Percentiles rank a stretch among this genome's conserved stretches.
Conservation (phyloP, 805 yeast genomes). For the Schizosaccharomyces lindneri region DNA sequence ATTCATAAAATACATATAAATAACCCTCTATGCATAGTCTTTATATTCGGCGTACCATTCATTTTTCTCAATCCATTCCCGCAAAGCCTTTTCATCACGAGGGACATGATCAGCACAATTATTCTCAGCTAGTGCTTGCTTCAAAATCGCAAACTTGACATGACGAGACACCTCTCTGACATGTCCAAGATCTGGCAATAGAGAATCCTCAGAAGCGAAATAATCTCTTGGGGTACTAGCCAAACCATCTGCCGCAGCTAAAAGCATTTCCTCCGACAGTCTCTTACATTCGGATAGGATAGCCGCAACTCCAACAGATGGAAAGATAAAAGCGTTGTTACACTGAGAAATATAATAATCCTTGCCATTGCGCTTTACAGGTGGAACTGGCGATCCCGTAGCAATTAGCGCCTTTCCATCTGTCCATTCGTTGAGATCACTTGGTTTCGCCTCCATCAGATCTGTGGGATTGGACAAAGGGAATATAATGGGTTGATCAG, state of each 20-base stretch:
- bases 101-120: conserved; percentile 13
- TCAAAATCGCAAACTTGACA: conserved; percentile 81
- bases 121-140: conserved; percentile 73
- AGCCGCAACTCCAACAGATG: conserved; percentile 93
- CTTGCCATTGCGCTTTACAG: conserved; percentile 43
- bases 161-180: conserved; percentile 76
- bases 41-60: neutral
- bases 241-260: conserved; percentile 84
- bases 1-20: no score
- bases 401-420: conserved; percentile 77
- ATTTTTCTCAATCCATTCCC: neutral
- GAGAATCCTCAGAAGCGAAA: conserved; percentile 42
- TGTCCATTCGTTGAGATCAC: conserved; percentile 78
- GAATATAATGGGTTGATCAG: conserved; percentile 72
- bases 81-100: neutral
- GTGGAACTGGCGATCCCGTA: conserved; percentile 92
- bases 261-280: conserved; percentile 73
- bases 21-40: neutral
- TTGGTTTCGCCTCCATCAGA: conserved; percentile 82
- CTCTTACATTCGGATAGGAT: conserved; percentile 62
- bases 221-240: conserved; percentile 67
- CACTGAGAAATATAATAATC: conserved; percentile 58
- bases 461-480: conserved; percentile 93
- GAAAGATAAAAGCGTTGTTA: conserved; percentile 92
- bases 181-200: conserved; percentile 68